Percentiles rank a stretch among this genome's conserved stretches.
Conservation (phyloP, 1,139 yeast genomes). For the Diutina siamensis region DNA sequence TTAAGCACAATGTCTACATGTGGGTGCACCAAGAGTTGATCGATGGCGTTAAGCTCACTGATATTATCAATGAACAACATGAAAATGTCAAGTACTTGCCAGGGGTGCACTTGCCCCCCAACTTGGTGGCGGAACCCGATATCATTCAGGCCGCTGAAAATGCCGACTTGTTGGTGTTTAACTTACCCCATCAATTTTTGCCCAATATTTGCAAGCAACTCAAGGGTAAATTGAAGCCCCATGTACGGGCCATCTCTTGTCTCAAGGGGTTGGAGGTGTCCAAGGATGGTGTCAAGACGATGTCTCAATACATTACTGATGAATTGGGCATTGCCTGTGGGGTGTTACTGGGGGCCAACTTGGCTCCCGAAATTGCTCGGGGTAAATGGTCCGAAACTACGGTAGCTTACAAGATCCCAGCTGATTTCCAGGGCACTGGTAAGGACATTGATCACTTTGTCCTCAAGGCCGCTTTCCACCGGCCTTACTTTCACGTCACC, state of each 20-base stretch:
- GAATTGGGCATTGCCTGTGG: slow-evolving; percentile 83
- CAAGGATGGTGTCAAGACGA: slow-evolving; percentile 66
- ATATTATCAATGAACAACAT: slow-evolving; percentile 74
- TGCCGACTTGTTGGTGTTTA: slow-evolving; percentile 78
- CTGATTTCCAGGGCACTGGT: slow-evolving; percentile 59
- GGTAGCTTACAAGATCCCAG: slow-evolving; percentile 71
- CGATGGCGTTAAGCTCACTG: slow-evolving; percentile 65
- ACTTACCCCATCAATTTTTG: slow-evolving; percentile 90
- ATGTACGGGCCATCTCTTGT: slow-evolving; percentile 81
- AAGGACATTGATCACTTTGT: slow-evolving; percentile 60
- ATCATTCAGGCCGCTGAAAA: slow-evolving; percentile 57
- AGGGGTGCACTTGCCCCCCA: slow-evolving; percentile 64
- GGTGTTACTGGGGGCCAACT: slow-evolving; percentile 87
- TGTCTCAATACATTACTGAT: slow-evolving; percentile 64
- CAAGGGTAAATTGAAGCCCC: slow-evolving; percentile 57
- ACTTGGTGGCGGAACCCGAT: slow-evolving; percentile 78
- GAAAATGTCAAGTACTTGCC: slow-evolving; percentile 88
- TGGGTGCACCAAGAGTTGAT: slow-evolving; percentile 86
- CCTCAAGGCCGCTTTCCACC: slow-evolving; percentile 73
- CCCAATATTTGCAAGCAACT: slow-evolving; percentile 62
- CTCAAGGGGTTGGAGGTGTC: slow-evolving; percentile 84
- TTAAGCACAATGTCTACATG: slow-evolving; percentile 66
- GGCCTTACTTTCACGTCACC: slow-evolving; percentile 90
- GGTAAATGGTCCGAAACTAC: slow-evolving; percentile 95
- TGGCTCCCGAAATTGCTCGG: slow-evolving; percentile 89